phyloP scores from a whole-genome alignment of 805 yeast genomes.

The Yamadazyma endophytica region DNA sequence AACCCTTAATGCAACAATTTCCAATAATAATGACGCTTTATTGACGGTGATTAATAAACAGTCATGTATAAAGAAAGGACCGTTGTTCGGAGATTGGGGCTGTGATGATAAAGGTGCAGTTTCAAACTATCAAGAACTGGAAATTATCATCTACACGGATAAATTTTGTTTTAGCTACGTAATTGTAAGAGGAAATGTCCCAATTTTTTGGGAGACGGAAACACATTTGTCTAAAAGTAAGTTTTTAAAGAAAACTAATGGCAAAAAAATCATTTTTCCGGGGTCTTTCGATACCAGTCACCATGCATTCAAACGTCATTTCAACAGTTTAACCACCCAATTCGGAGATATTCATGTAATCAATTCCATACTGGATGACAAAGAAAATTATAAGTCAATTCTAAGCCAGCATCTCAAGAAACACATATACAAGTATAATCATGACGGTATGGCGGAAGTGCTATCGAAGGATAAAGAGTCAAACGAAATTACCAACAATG shows the following conservation, averaged over 20 bases:
- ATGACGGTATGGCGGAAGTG: conserved; percentile 1
- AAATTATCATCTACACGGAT: conserved; percentile 41
- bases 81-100: conserved; percentile 54
- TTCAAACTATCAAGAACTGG: conserved; percentile 51
- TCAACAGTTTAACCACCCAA: conserved; percentile 43
- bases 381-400: conserved; percentile 41
- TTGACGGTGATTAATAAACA: conserved; percentile 52
- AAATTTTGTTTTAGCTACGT: conserved; percentile 41
- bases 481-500: neutral
- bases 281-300: conserved; percentile 52
- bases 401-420: conserved; percentile 36
- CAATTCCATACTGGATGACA: conserved; percentile 44
- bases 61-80: conserved; percentile 44
- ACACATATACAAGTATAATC: conserved; percentile 31
- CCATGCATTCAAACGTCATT: conserved; percentile 48
- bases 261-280: conserved; percentile 43
- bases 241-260: conserved; percentile 27
- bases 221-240: conserved; percentile 33
- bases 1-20: conserved; percentile 31
- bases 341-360: conserved; percentile 48
- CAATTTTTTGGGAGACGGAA: conserved; percentile 52
- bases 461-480: conserved; percentile 1
- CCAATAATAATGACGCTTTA: conserved; percentile 30
- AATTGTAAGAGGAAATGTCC: conserved; percentile 50
- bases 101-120: conserved; percentile 54